Evolutionary conservation across 176 grass and related monocot genomes (phyloP), one percentile per base, ranked within the genome.

Genomic region (Triticum dicoccoides): DNA sequence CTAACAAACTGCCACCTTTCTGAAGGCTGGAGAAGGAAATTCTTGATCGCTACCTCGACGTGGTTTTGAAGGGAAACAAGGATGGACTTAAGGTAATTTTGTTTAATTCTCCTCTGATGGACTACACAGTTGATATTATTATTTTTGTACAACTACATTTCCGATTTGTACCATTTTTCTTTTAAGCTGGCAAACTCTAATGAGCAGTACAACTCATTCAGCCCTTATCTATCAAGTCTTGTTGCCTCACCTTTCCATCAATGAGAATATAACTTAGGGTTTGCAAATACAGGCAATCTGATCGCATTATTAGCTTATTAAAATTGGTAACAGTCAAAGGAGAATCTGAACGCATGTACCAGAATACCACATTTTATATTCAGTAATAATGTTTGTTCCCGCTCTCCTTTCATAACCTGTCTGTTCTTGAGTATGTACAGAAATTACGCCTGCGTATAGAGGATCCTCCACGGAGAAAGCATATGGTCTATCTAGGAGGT

Each of bases 401-500:
- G 10, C 56, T 73, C 67, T 84, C 58, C 33, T 54, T 14, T 27
- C 25, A 11, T 58, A 34, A 87, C 1, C 12, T 42, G 14, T 76
- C 70, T 59, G 3, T 20, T 85, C 64, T 61, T 82, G 11, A 84
- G 67, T 74, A 33, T 86, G 27, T 14, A 81, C 70, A 98, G 97
- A 98, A 98, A 92, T 45, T 98, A 66, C 85, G 94, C 29, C 78
- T 98, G 82, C 87, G 94, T 76, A 96, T 96, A 81, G 97, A 98
- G 80, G 97, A 98, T 88, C 97, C 94, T 77, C 97, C 97, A 44
- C 89, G 94, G 61, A 94, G 92, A 86, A 99, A 99, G 78, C 97
- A 99, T 81, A 99, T 96, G 94, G 97, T 99, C 51, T 99, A 96
- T 86, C 81, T 96, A 45, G 94, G 97, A 83, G 97, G 94, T 83